These are phyloP conservation scores for Fragilaria crotonensis DNA, from an alignment of 108 stramenopile genomes.

Conservation along the genomic window DNA sequence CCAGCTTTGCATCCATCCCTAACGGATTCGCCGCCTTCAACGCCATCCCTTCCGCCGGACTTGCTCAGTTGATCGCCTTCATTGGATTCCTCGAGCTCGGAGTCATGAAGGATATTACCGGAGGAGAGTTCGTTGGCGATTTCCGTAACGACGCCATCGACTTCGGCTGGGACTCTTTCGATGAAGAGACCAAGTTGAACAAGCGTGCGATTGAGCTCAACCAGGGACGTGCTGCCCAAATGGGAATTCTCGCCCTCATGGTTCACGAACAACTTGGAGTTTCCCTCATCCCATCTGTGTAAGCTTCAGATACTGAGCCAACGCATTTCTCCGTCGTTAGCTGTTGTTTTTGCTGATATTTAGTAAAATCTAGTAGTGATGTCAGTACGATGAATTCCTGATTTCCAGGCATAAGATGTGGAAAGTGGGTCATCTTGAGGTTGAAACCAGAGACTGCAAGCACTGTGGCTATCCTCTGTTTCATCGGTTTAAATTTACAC, in stretches of 20 bases:
- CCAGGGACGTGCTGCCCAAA: constrained; percentile 83
- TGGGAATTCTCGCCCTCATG: constrained; percentile 78
- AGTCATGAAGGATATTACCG: constrained; percentile 26
- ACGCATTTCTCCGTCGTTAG: no score
- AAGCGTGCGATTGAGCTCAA: constrained; percentile 89
- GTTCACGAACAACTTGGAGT: constrained; percentile 34
- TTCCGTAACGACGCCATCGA: constrained; percentile 70
- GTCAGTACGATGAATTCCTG: no score
- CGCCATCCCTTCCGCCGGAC: constrained; percentile 46
- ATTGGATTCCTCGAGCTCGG: constrained; percentile 46
- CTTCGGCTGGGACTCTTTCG: constrained; percentile 69
- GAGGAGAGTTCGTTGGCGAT: constrained; percentile 61
- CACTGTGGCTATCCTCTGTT: no score
- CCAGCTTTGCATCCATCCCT: constrained; percentile 49
- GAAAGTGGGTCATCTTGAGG: no score
- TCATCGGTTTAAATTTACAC: no score
- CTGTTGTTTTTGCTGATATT: no score
- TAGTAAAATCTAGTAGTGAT: no score
- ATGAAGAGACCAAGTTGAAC: constrained; percentile 44
- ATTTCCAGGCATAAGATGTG: no score
- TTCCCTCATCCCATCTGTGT: constrained; percentile 15
- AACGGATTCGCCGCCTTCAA: constrained; percentile 41
- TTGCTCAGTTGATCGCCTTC: constrained; percentile 55
- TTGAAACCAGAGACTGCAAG: no score
- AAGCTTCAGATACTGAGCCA: no score